Conservation (phyloP, 2,329 filamentous ascomycete species). For the Aspergillus persii region DNA sequence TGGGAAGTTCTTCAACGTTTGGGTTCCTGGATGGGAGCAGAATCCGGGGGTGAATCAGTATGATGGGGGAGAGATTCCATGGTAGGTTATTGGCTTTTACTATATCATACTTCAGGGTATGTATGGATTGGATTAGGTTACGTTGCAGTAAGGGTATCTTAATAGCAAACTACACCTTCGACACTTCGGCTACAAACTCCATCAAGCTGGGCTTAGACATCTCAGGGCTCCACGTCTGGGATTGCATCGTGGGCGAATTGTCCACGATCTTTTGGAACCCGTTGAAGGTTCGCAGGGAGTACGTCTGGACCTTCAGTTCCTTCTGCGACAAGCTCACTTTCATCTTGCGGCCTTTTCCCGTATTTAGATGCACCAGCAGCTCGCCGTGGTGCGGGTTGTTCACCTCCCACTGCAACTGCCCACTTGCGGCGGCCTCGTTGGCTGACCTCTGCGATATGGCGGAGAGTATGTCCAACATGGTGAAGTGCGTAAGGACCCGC, state of each 20-base stretch:
- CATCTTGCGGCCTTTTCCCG: slow-evolving; percentile 31
- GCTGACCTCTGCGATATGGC: slow-evolving; percentile 24
- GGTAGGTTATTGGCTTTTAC: slow-evolving; percentile 18
- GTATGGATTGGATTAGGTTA: no score
- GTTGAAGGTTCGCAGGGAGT: slow-evolving; percentile 17
- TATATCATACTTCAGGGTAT: no score
- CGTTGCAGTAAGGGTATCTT: background rate
- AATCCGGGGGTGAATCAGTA: slow-evolving; percentile 36
- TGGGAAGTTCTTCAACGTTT: slow-evolving; percentile 50
- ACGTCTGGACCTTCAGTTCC: slow-evolving; percentile 24
- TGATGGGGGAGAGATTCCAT: slow-evolving; percentile 34
- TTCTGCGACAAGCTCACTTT: slow-evolving; percentile 28
- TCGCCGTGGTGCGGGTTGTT: slow-evolving; percentile 37
- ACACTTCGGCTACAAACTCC: slow-evolving; percentile 26
- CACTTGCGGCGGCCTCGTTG: background rate
- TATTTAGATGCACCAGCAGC: slow-evolving; percentile 22
- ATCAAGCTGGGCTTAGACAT: slow-evolving; percentile 17
- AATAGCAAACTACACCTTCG: background rate
- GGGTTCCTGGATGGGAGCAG: slow-evolving; percentile 40
- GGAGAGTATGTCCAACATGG: slow-evolving; percentile 39
- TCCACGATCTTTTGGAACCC: slow-evolving; percentile 8
- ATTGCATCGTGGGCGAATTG: slow-evolving; percentile 12
- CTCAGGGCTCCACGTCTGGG: slow-evolving; percentile 25
- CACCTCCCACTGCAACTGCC: slow-evolving; percentile 25
- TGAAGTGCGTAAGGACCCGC: slow-evolving; percentile 33